Base-by-base conservation (phyloP, 108 stramenopile genomes). In the Thalassiosira profunda region DNA sequence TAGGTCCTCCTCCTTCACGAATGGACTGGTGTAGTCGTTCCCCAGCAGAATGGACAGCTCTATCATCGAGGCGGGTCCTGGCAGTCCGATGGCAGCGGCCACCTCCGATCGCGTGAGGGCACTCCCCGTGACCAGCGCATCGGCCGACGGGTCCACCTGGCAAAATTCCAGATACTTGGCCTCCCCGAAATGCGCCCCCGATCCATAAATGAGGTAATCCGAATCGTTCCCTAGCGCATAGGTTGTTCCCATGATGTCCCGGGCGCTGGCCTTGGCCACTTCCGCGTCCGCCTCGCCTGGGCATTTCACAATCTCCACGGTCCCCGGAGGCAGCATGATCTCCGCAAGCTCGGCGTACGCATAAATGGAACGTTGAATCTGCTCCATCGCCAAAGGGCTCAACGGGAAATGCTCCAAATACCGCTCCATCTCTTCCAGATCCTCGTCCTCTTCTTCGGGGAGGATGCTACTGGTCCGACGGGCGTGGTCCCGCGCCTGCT, bases 21-120 rank as follows among this genome's bases (percentile, higher is more conserved):
- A 70, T n/a, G 75, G 70, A 25, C 48, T 28, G 1, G 78, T 82
- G 59, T 87, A 90, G 45, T 90, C 89, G 63, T 90, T 90, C 8
- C 89, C 89, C 68, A 86, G 15, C 7, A 90, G 33, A 17, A 86
- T 80, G 1, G 86, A 86, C 8, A 86, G 18, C 14, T 90, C 89
- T 18, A 86, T 60, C 78, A 90, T 63, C 1, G 71, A 55, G 8
- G 68, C 62, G 21, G 74, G 73, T 37, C 4, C n/a, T 4, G 80
- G 67, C 5, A 87, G 51, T n/a, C 81, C 76, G 6, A 90, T 51
- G 7, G 43, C 31, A 1, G 20, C 21, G 5, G 86, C 85, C 10
- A 86, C 24, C 12, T 71, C 76, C 23, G 33, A 17, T 10, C 76
- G 36, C 0, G 58, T 72, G 4, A 76, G 29, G 4, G 73, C 65